Base-by-base conservation (phyloP, 2,329 filamentous ascomycete genomes). In the Epichloe bromicola region DNA sequence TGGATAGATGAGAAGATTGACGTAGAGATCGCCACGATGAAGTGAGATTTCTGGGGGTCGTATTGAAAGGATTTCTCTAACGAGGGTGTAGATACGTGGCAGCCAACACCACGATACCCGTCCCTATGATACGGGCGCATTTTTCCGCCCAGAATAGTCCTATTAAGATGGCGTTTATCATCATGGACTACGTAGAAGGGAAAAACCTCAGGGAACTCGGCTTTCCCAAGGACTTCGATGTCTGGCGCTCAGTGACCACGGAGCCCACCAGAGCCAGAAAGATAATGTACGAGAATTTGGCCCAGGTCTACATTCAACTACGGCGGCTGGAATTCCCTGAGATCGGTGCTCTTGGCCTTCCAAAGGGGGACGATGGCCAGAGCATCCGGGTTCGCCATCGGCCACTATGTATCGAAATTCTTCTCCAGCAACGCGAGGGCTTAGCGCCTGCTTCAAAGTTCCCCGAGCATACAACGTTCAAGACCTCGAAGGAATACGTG, bases 121-220 rank as follows among this genome's bases (percentile, higher is more conserved):
- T 57, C 17, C 56, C 54, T 10, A 47, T 19, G n/a, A 30, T 58
- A 11, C 33, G 46, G 30, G 56, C 53, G 8, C 47, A 52, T 39
- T 53, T 49, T 17, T 33, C 51, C 20, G 43, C 49, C 20, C 36
- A 41, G 3, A 42, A 46, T 8, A 11, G 23, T 43, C 33, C 54
- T 12, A 33, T 57, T 20, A 33, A 42, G n/a, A 38, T 52, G 11
- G 23, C 55, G 5, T 59, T 56, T 34, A 40, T 59, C n/a, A 57
- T 59, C 20, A 51, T 59, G 46, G 54, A 59, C 36, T 59, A 53
- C 36, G 33, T 54, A 19, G 39, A 57, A 56, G 55, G 17, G n/a
- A 40, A 46, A 26, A 49, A 46, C 23, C 46, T 57, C 10, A 41
- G 50, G 12, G 53, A 53, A 5, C 48, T 58, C 42, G 56, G 57